Evolutionary conservation across 139 green algal species (phyloP), one percentile per base, ranked within the genome.

Genomic region (Tetradesmus obliquus): DNA sequence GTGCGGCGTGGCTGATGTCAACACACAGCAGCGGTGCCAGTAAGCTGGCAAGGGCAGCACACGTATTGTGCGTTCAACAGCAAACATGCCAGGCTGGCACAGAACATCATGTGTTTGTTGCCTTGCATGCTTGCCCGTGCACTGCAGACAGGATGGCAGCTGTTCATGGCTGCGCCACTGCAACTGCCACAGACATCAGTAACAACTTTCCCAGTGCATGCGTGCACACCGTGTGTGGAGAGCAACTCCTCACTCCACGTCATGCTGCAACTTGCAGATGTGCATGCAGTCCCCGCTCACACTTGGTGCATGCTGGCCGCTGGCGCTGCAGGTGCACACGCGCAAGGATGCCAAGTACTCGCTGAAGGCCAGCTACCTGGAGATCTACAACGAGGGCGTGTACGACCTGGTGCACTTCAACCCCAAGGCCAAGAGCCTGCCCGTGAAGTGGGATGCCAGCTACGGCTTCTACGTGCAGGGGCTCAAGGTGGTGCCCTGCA

Each of bases 301-400:
- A 45, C 32, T 45, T 45, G 32, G 32, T 45, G 32, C 60, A 71
- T 45, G 32, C 60, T 20, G 66, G 66, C 17, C 3, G 17, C 66
- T 76, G n/a, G 7, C 80, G 22, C 19, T 24, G 32, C 89, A 94
- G 92, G 81, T 92, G 7, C 81, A 92, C 84, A 91, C 90, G 5
- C 86, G 76, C n/a, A 84, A 88, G 22, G 93, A 95, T 80, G 88
- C 88, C 69, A 93, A 94, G 88, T 94, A 88, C 82, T 19, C 20
- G 0, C 79, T 98, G 17, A 91, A 90, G 13, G 95, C 94, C 20
- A 95, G 91, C 45, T 99, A 98, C 92, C 94, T 97, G 24, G 97
- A 99, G 92, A 98, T 99, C 55, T 99, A 99, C 95, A 98, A 98
- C 85, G 97, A 99, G 92, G 92, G 72, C 15, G 91, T 99, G 62